These are phyloP conservation scores for Suhomyces maxii DNA, from an alignment of 1,139 yeast species.

Conservation along the genomic window DNA sequence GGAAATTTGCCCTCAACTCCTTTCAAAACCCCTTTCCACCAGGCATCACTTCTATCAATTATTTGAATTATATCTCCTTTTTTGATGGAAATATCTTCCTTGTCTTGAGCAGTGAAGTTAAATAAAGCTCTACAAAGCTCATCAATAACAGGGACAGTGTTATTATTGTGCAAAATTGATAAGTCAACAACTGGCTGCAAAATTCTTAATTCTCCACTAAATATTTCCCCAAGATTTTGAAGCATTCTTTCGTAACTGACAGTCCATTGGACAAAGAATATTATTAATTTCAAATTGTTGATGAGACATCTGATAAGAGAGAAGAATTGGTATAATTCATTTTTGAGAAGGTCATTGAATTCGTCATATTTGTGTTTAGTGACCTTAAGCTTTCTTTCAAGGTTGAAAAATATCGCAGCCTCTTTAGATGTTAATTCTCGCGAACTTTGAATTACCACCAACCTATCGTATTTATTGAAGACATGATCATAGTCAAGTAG, in stretches of 20 bases:
- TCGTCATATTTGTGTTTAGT: constrained; percentile 28
- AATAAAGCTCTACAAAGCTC: constrained; percentile 33
- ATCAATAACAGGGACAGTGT: not conserved
- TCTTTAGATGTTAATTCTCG: constrained; percentile 30
- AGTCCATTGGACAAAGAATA: constrained; percentile 32
- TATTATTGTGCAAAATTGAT: not conserved
- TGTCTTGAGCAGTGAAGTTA: constrained; percentile 29
- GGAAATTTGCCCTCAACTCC: constrained; percentile 58
- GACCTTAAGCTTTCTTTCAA: constrained; percentile 34
- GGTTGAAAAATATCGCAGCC: constrained; percentile 27
- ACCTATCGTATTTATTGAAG: constrained; percentile 25
- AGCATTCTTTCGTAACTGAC: constrained; percentile 28
- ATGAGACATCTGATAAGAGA: constrained; percentile 26
- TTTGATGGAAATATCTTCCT: constrained; percentile 51
- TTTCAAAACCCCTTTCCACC: constrained; percentile 63
- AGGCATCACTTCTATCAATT: constrained; percentile 41
- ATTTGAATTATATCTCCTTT: constrained; percentile 52
- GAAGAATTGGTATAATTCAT: constrained; percentile 41
- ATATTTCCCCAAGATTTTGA: not conserved
- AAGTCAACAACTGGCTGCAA: not conserved
- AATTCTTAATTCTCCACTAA: not conserved
- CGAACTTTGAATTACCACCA: constrained; percentile 24
- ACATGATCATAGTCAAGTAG: constrained; percentile 39
- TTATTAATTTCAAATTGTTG: constrained; percentile 26
- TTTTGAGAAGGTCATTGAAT: constrained; percentile 33